Evolutionary conservation across 495 filamentous ascomycete species (phyloP).

Genomic region (Xylaria nigripes): DNA sequence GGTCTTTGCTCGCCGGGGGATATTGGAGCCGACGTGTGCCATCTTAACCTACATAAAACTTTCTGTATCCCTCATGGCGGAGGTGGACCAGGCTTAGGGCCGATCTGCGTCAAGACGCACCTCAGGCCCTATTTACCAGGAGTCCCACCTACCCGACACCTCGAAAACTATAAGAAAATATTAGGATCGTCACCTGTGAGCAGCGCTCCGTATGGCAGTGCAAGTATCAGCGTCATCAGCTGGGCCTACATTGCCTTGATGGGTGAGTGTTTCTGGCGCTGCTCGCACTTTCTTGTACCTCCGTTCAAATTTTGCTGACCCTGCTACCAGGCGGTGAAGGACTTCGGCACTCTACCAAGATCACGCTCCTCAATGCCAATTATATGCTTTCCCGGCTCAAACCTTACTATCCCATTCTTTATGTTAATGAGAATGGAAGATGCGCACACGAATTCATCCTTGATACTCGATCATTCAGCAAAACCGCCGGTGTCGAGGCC

Average conservation of each 20-base stretch:
- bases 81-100: slow-evolving; percentile 90
- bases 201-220: slow-evolving; percentile 84
- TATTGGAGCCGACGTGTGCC: slow-evolving; percentile 96
- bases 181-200: slow-evolving; percentile 51
- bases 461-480: slow-evolving; percentile 79
- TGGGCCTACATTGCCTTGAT: slow-evolving; percentile 99
- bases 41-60: slow-evolving; percentile 97
- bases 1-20: slow-evolving; percentile 94
- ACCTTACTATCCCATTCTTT: slow-evolving; percentile 82
- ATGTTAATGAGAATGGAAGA: slow-evolving; percentile 79
- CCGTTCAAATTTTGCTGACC: slow-evolving; percentile 15
- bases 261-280: slow-evolving; percentile 40
- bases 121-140: slow-evolving; percentile 68
- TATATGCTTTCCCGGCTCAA: slow-evolving; percentile 92
- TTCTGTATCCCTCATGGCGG: slow-evolving; percentile 99
- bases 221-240: slow-evolving; percentile 90
- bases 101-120: slow-evolving; percentile 85
- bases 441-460: slow-evolving; percentile 99
- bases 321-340: slow-evolving; percentile 54
- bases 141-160: slow-evolving; percentile 16
- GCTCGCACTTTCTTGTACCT: not conserved
- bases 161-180: slow-evolving; percentile 13
- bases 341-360: slow-evolving; percentile 89
- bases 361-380: slow-evolving; percentile 93
- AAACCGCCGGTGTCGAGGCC: slow-evolving; percentile 78